Evolutionary conservation across 495 filamentous ascomycete genomes (phyloP).

Genomic region (Parathielavia hyrcaniae): DNA sequence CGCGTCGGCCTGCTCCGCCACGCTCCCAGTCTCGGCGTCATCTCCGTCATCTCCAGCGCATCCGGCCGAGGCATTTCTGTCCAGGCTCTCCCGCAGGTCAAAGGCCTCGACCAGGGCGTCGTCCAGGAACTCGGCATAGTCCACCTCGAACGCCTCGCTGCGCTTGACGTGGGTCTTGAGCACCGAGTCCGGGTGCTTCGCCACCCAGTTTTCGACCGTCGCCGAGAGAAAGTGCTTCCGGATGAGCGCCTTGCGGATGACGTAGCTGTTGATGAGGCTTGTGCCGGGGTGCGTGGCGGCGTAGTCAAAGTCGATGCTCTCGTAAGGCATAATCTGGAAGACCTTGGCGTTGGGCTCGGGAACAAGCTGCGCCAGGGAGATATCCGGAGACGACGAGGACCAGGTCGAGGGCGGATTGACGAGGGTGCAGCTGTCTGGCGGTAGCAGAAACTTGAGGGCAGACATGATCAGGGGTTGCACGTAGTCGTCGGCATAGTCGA

Average conservation of each 20-base stretch:
- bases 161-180: slow-evolving; percentile 64
- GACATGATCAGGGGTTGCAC: slow-evolving; percentile 74
- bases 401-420: slow-evolving; percentile 24
- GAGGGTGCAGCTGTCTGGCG: slow-evolving; percentile 34
- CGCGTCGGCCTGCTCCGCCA: slow-evolving; percentile 24
- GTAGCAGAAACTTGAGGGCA: slow-evolving; percentile 60
- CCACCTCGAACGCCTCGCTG: slow-evolving; percentile 78
- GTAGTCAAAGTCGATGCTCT: slow-evolving; percentile 75
- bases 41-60: not conserved
- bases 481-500: slow-evolving; percentile 81
- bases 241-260: slow-evolving; percentile 96
- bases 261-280: slow-evolving; percentile 70
- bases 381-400: slow-evolving; percentile 18
- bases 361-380: slow-evolving; percentile 31
- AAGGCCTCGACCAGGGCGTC: slow-evolving; percentile 86
- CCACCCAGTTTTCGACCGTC: slow-evolving; percentile 71
- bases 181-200: slow-evolving; percentile 68
- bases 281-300: slow-evolving; percentile 53
- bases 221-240: slow-evolving; percentile 86
- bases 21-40: slow-evolving; percentile 16
- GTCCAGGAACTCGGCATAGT: slow-evolving; percentile 94
- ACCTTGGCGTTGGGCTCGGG: slow-evolving; percentile 43
- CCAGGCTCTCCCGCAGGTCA: slow-evolving; percentile 71
- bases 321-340: slow-evolving; percentile 83
- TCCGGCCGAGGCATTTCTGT: slow-evolving; percentile 49